Evolutionary conservation across 2,329 filamentous ascomycete species (phyloP).

Genomic region (Cytospora piceae): DNA sequence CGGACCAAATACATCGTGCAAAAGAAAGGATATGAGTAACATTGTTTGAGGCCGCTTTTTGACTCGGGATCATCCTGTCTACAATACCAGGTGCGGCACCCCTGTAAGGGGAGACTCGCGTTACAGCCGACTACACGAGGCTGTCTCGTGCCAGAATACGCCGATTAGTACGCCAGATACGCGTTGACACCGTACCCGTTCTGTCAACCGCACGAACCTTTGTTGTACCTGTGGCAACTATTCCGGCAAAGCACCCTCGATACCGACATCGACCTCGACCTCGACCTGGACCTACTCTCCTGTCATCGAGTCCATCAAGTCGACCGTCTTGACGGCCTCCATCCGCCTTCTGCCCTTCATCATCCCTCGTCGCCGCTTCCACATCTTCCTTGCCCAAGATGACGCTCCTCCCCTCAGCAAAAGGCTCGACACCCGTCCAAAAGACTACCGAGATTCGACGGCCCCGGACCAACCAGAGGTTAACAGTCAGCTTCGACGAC

Average conservation of each 20-base stretch:
- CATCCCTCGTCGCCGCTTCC: not conserved
- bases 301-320: not conserved
- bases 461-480: constrained; percentile 41
- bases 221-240: not conserved
- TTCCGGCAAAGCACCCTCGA: not conserved
- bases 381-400: constrained; percentile 7
- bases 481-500: constrained; percentile 43
- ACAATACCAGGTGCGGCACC: constrained; percentile 12
- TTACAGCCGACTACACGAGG: constrained; percentile 17
- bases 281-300: not conserved
- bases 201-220: not conserved
- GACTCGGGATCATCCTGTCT: constrained; percentile 12
- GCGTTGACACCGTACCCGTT: not conserved
- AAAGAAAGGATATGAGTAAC: constrained; percentile 13
- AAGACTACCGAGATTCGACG: constrained; percentile 39
- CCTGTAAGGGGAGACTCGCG: constrained; percentile 13
- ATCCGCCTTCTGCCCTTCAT: too few species aligned
- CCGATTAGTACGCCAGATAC: not conserved
- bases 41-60: constrained; percentile 10
- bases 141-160: not conserved
- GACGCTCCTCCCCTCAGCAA: constrained; percentile 26
- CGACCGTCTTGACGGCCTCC: not conserved
- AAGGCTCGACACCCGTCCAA: constrained; percentile 28
- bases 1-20: not conserved
- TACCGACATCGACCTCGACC: not conserved